These are phyloP conservation scores for Xerocomus brunneocitrinus DNA, from an alignment of 768 basidiomycete species.

Conservation along the genomic window DNA sequence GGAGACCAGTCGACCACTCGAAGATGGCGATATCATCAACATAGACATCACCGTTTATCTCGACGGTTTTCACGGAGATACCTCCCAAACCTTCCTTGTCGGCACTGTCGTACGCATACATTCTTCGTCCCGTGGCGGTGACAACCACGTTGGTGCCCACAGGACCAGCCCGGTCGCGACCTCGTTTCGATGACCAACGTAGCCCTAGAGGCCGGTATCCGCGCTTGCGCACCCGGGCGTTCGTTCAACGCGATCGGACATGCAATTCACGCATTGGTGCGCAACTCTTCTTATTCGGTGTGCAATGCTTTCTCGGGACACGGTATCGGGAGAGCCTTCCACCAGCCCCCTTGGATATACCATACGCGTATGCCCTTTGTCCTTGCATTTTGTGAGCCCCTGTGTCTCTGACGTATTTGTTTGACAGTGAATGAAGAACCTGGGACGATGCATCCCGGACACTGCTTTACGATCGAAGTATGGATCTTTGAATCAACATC, in stretches of 20 bases:
- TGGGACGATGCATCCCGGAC: conserved; percentile 74
- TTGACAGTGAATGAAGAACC: conserved; percentile 76
- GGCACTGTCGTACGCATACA: conserved; percentile 60
- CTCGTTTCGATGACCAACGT: conserved; percentile 58
- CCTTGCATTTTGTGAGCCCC: not conserved
- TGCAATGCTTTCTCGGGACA: conserved; percentile 78
- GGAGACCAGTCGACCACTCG: conserved; percentile 64
- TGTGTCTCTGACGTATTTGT: not conserved
- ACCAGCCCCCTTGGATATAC: conserved; percentile 77
- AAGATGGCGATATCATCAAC: conserved; percentile 83
- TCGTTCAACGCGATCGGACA: conserved; percentile 68
- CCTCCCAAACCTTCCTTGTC: conserved; percentile 77
- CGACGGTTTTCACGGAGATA: conserved; percentile 88
- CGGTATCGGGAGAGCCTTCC: conserved; percentile 81
- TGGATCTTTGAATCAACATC: conserved; percentile 2
- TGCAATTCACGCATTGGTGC: conserved; percentile 56
- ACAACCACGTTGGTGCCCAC: not conserved
- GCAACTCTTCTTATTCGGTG: conserved; percentile 45
- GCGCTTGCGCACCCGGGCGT: conserved; percentile 65
- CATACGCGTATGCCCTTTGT: conserved; percentile 54
- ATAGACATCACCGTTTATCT: conserved; percentile 83
- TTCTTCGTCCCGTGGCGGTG: not conserved
- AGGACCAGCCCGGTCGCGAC: conserved; percentile 70
- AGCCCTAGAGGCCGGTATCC: conserved; percentile 69
- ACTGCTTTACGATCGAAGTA: conserved; percentile 93